Evolutionary conservation across 768 basidiomycete species (phyloP).

Genomic region (Pleurotus salmoneostramineus): DNA sequence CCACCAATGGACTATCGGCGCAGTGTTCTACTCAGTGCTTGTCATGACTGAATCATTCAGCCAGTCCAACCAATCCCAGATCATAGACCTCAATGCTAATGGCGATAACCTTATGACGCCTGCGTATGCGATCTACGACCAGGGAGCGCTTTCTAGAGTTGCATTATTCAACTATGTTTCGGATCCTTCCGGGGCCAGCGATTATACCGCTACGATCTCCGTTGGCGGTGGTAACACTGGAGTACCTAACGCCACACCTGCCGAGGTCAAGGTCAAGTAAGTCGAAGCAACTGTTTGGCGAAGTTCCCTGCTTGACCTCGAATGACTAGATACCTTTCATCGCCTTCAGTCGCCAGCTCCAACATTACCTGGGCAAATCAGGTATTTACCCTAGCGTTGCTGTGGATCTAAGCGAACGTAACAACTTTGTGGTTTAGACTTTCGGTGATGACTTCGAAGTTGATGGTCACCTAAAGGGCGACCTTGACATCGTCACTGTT

Average conservation of each 20-base stretch:
- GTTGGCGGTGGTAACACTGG: slow-evolving; percentile 36
- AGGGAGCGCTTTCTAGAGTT: slow-evolving; percentile 53
- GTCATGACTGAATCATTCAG: slow-evolving; percentile 69
- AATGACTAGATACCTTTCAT: not conserved
- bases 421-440: not conserved
- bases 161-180: slow-evolving; percentile 72
- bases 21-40: slow-evolving; percentile 70
- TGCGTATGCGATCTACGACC: slow-evolving; percentile 73
- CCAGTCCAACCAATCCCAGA: slow-evolving; percentile 53
- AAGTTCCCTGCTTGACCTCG: slow-evolving; percentile 26
- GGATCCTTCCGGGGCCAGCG: slow-evolving; percentile 51
- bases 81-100: slow-evolving; percentile 60
- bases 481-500: slow-evolving; percentile 46
- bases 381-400: not conserved
- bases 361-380: slow-evolving; percentile 41
- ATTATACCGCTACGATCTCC: slow-evolving; percentile 47
- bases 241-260: slow-evolving; percentile 28
- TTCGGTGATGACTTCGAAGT: not conserved
- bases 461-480: slow-evolving; percentile 53
- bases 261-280: slow-evolving; percentile 51
- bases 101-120: slow-evolving; percentile 51
- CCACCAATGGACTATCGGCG: slow-evolving; percentile 71
- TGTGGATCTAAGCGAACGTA: no score
- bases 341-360: not conserved
- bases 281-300: slow-evolving; percentile 63